A percentile compares a stretch with the other conserved stretches of the same genome.
These are phyloP conservation scores for Penicillium sp. DNA, from an alignment of 2,329 filamentous ascomycete genomes.

Conservation along the genomic window DNA sequence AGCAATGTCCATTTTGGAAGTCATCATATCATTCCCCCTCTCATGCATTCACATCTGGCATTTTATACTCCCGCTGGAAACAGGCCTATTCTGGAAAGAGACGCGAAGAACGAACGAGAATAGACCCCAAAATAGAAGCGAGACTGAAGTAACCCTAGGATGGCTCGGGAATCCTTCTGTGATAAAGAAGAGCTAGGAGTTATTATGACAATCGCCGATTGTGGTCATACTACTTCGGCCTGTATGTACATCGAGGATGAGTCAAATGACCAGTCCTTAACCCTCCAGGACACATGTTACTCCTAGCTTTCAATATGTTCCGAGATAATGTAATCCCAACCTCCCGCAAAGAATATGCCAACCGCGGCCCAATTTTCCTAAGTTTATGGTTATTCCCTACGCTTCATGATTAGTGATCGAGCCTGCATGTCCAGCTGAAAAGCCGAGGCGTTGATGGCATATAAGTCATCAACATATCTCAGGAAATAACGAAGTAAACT, in stretches of 20 bases:
- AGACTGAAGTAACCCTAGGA: too few species aligned
- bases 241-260: not conserved
- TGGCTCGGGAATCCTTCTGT: not conserved
- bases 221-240: not conserved
- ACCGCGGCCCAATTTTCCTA: not conserved
- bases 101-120: not conserved
- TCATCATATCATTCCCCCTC: not conserved
- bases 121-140: not conserved
- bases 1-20: not conserved
- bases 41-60: not conserved
- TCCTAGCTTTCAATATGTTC: not conserved
- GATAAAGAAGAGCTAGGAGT: not conserved
- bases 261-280: not conserved
- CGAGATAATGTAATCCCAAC: slow-evolving; percentile 3
- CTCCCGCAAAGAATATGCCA: not conserved
- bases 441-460: not conserved
- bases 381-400: not conserved
- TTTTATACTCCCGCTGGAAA: not conserved
- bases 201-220: too few species aligned
- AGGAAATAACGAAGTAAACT: not conserved
- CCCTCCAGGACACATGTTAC: not conserved
- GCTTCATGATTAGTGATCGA: not conserved
- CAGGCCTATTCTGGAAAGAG: not conserved
- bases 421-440: not conserved
- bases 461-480: not conserved